Evolutionary conservation across 371 early-diverging fungal genomes (phyloP), one percentile per base, ranked within the genome.

Genomic region (Mucor irregularis): DNA sequence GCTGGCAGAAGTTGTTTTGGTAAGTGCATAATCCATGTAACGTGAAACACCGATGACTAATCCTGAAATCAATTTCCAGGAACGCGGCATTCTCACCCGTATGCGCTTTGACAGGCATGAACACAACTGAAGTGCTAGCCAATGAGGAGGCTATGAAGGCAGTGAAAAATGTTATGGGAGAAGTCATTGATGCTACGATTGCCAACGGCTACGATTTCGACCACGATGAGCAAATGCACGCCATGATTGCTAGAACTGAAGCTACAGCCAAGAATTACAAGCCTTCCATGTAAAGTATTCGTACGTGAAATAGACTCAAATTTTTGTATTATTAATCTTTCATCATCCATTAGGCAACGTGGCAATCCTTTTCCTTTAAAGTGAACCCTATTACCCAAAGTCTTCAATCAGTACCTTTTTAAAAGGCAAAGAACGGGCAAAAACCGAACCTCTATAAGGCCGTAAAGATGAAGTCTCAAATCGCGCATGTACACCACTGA

Each of bases 1-100:
- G 93, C 7, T 93, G 93, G 93, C 84, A 85, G 48, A 95, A 95
- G 61, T 53, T 90, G 5, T 84, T 90, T n/a, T 91, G 92, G 90
- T 77, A 65, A 66, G 13, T n/a, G 14, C n/a, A n/a, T n/a, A n/a
- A n/a, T n/a, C n/a, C n/a, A n/a, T n/a, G n/a, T n/a, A n/a, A n/a
- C n/a, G n/a, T n/a, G n/a, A n/a, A n/a, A n/a, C n/a, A n/a, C n/a
- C n/a, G n/a, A n/a, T n/a, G n/a, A n/a, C n/a, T n/a, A 42, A 42
- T 24, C 9, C 9, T 46, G 17, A 39, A 4, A 11, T 39, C 37
- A n/a, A 25, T 31, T 42, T 24, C 19, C 52, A 82, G 82, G 79
- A 94, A 92, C 66, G 90, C 88, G 5, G 61, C 89, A 1, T 90
- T 92, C 69, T 90, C 89, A 39, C 86, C 90, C 0, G 73, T 88